Evolutionary conservation across 1,139 yeast species (phyloP).

Genomic region (Blastobotrys capitulatus): DNA sequence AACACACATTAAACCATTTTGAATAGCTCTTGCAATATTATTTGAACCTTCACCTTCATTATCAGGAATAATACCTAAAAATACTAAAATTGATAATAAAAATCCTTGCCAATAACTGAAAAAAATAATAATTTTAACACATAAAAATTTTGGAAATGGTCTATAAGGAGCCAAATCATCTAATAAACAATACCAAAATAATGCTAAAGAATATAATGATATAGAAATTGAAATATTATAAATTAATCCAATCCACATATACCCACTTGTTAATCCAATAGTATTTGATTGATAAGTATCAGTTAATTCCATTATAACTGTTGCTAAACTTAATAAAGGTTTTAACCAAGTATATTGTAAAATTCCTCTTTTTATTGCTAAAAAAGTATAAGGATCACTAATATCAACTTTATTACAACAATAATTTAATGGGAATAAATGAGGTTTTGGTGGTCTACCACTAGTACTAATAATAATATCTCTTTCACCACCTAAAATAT

Average conservation of each 20-base stretch:
- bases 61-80: constrained; percentile 46
- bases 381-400: constrained; percentile 76
- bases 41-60: constrained; percentile 23
- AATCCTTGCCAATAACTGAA: constrained; percentile 98
- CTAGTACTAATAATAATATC: constrained; percentile 68
- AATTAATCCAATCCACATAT: constrained; percentile 60
- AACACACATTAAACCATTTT: constrained; percentile 73
- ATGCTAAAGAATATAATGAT: constrained; percentile 77
- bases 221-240: constrained; percentile 79
- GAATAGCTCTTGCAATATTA: constrained; percentile 49
- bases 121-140: constrained; percentile 88
- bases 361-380: constrained; percentile 75
- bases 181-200: constrained; percentile 88
- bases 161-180: constrained; percentile 70
- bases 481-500: constrained; percentile 87
- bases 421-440: constrained; percentile 53
- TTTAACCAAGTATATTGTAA: constrained; percentile 94
- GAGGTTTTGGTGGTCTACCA: constrained; percentile 68
- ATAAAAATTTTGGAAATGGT: constrained; percentile 88
- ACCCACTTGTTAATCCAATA: constrained; percentile 46
- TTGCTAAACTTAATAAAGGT: constrained; percentile 63
- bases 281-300: constrained; percentile 45
- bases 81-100: constrained; percentile 54
- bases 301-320: constrained; percentile 46
- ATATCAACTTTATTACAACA: constrained; percentile 63